Evolutionary conservation across 1,284 basidiomycete species (phyloP), one percentile per base, ranked within the genome.

Genomic region (Polyporus tsugae): DNA sequence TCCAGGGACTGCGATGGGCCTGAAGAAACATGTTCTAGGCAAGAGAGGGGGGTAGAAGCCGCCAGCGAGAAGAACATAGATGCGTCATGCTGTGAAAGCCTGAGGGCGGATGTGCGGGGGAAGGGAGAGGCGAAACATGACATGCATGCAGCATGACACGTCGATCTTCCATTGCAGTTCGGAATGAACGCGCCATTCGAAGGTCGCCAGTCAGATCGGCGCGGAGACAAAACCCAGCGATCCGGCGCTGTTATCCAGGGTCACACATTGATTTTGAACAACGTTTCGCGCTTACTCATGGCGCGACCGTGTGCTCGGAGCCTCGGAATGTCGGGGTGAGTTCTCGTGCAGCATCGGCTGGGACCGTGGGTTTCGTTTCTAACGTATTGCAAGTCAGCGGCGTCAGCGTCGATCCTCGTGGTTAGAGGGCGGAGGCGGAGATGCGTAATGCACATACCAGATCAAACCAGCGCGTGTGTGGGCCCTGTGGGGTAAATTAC

Each of bases 271-370:
- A 60, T 60, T 38, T 59, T 38, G 58, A n/a, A 39, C 58, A 39
- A 41, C 38, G 58, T 60, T 60, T 25, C 25, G 38, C 22, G 58
- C 58, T 60, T 60, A 60, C 58, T 60, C 58, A 60, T 39, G 58
- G 17, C 19, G 55, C 36, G 52, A 10, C n/a, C 7, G 52, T 53
- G 29, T 25, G 52, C 55, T 49, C 41, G 41, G 41, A 42, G n/a
- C n/a, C 15, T 55, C 52, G 25, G 33, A 55, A 55, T 55, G 52
- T 35, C 33, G 2, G 52, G 29, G 29, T 33, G 15, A 38, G n/a
- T 41, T 29, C 58, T 39, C 38, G 38, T 39, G 39, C 19, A 55
- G 22, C 46, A 25, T 55, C n/a, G 55, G 33, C 36, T 35, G n/a
- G 2, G 29, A 60, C 10, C 58, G 58, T 25, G 58, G 36, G 36